Evolutionary conservation across 495 filamentous ascomycete species (phyloP), one percentile per base, ranked within the genome.

Genomic region (Echria macrotheca): DNA sequence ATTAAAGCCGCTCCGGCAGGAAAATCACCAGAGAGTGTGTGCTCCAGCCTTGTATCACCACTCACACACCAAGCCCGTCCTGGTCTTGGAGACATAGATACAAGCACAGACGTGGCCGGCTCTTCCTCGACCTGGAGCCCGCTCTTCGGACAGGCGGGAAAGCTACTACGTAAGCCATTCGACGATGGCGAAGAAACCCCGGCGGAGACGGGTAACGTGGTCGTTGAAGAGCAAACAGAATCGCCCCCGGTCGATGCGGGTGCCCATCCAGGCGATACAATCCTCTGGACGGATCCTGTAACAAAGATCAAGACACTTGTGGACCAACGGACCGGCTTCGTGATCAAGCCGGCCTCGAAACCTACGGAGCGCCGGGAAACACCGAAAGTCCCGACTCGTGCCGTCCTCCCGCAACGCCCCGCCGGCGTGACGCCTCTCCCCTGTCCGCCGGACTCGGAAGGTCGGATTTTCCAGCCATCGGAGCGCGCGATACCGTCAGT

Each of bases 241-340:
- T n/a, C n/a, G n/a, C n/a, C n/a, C n/a, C n/a, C n/a, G n/a, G n/a
- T n/a, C n/a, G n/a, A n/a, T n/a, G n/a, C n/a, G n/a, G n/a, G n/a
- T n/a, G n/a, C n/a, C n/a, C n/a, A n/a, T n/a, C n/a, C 15, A 40
- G 44, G 75, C 33, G 64, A 68, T 2, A 60, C 69, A 0, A 67
- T 86, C 10, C 51, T 69, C 18, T 94, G 87, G 89, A 69, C 67
- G n/a, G 79, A 93, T 54, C 86, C 85, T 2, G 50, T 62, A 7
- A 86, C 84, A 3, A 83, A 80, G 47, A 68, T 73, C 49, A 72
- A 56, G 4, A 74, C 81, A 42, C 57, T 75, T 15, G 51, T 65
- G 7, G 56, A 67, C 28, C 24, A 57, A 2, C 51, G 60, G 3
- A 63, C 60, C n/a, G 62, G 56, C 8, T 68, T 70, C 19, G 53